Conservation (phyloP, 495 filamentous ascomycete genomes). For the Penicillium herquei region DNA sequence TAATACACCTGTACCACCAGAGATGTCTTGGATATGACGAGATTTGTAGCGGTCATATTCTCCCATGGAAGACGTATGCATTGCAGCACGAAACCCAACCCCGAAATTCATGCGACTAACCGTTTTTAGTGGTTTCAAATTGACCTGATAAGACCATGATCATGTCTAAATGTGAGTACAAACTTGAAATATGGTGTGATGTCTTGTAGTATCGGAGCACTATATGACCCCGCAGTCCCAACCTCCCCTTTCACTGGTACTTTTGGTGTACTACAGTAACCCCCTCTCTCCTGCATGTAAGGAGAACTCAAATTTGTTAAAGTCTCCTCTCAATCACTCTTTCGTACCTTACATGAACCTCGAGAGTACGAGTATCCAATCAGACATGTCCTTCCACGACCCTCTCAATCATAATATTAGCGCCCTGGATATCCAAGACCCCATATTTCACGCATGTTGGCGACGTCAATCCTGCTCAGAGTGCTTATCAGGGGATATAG, state of each 20-base stretch:
- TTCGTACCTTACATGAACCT: slow-evolving; percentile 11
- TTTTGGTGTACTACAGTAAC: not conserved
- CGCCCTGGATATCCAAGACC: slow-evolving; percentile 15
- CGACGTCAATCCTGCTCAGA: slow-evolving; percentile 44
- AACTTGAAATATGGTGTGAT: not conserved
- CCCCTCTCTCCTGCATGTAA: not conserved
- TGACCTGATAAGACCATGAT: not conserved
- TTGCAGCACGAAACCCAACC: not conserved
- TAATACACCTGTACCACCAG: slow-evolving; percentile 28
- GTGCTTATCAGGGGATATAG: slow-evolving; percentile 36
- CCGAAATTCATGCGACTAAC: not conserved
- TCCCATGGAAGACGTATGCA: not conserved
- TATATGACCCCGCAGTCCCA: slow-evolving; percentile 6
- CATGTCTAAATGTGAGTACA: not conserved
- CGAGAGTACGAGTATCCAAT: not conserved
- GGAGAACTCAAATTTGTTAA: not conserved
- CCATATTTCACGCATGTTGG: slow-evolving; percentile 45
- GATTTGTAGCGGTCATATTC: not conserved
- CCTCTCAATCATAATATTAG: slow-evolving; percentile 6
- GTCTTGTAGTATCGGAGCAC: not conserved
- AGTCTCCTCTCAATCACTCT: not conserved
- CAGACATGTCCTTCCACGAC: slow-evolving; percentile 4
- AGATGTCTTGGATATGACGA: not conserved
- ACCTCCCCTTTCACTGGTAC: not conserved
- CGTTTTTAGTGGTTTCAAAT: not conserved